phyloP scores from a whole-genome alignment of 306 rosid genomes.

The Sicyos edulis region DNA sequence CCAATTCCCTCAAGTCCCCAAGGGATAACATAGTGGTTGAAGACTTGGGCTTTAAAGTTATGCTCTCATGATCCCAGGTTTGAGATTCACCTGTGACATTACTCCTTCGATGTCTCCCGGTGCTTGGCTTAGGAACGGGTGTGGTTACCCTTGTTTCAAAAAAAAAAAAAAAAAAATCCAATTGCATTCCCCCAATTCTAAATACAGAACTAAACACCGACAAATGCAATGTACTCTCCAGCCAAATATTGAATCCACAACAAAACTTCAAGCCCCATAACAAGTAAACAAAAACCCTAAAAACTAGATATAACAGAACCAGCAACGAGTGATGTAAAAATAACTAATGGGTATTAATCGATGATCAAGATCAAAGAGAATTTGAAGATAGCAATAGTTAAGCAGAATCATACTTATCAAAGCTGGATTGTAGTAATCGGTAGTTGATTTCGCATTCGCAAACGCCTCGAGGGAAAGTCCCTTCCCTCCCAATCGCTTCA shows the following conservation, averaged over 20 bases:
- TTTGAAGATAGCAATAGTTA: neutral
- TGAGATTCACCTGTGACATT: no score
- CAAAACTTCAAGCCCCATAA: no score
- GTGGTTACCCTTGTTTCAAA: no score
- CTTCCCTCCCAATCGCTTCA: conserved; percentile 46
- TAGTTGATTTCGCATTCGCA: conserved; percentile 50
- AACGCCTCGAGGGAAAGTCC: conserved; percentile 61
- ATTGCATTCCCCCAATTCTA: neutral
- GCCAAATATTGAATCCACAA: no score
- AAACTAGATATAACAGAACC: neutral
- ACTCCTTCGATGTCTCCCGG: no score
- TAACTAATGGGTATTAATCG: neutral
- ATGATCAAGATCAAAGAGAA: neutral
- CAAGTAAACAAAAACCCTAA: neutral
- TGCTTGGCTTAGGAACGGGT: no score
- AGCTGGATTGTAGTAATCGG: conserved; percentile 62
- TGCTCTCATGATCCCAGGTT: no score
- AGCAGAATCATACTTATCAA: conserved; percentile 47
- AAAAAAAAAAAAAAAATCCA: no score
- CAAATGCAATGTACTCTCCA: neutral
- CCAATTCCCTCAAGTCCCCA: neutral
- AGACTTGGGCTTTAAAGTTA: no score
- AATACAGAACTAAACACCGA: neutral
- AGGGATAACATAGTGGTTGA: no score
- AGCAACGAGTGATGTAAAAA: neutral